A percentile compares a stretch with the other conserved stretches of the same genome.
Evolutionary conservation across 2,329 filamentous ascomycete species (phyloP).

Genomic region (Arthrobotrys conoides): DNA sequence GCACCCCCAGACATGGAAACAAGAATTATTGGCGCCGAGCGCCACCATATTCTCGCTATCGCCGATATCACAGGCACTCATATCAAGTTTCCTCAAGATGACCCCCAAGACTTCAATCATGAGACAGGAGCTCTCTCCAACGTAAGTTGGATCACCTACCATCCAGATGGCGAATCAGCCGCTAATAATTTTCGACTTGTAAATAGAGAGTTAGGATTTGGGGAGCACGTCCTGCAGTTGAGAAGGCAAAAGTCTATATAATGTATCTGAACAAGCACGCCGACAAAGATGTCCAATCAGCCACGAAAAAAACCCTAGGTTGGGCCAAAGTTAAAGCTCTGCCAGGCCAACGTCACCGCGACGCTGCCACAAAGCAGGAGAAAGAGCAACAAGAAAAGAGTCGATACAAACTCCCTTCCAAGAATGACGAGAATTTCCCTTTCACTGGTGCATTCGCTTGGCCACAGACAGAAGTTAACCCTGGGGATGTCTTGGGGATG

Average conservation of each 20-base stretch:
- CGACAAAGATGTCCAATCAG: constrained; percentile 56
- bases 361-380: constrained; percentile 36
- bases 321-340: constrained; percentile 63
- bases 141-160: not conserved
- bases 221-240: constrained; percentile 61
- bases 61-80: constrained; percentile 52
- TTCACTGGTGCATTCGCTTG: constrained; percentile 62
- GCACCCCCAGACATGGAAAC: constrained; percentile 39
- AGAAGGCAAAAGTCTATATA: constrained; percentile 62
- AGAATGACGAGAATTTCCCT: constrained; percentile 54
- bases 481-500: constrained; percentile 60
- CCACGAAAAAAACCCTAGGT: constrained; percentile 27
- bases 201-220: constrained; percentile 62
- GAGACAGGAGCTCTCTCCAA: constrained; percentile 7
- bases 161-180: too few relatives aligned
- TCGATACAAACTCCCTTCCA: constrained; percentile 44
- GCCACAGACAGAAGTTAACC: constrained; percentile 61
- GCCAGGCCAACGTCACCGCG: constrained; percentile 52
- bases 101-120: constrained; percentile 34
- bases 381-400: constrained; percentile 53
- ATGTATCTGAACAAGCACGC: constrained; percentile 62
- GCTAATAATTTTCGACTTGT: constrained; percentile 3
- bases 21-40: constrained; percentile 38
- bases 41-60: constrained; percentile 48
- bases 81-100: constrained; percentile 53